These are phyloP conservation scores for Solanum chacoense DNA, from an alignment of 305 asterid genomes.

Conservation along the genomic window DNA sequence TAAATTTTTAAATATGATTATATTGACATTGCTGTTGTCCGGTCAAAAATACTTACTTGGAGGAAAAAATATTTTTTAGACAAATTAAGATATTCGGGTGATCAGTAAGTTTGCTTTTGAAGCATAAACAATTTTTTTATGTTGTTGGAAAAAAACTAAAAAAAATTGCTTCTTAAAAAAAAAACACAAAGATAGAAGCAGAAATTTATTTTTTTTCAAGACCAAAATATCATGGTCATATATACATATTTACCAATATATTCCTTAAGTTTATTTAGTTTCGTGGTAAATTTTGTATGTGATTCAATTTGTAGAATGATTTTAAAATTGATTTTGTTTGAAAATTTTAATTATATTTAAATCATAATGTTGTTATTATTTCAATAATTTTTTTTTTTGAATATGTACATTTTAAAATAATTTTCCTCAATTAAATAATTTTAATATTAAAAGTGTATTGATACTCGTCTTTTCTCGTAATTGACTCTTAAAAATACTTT, in stretches of 20 bases:
- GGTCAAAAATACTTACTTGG: too few species aligned
- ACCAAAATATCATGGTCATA: not conserved
- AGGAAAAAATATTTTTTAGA: too few species aligned
- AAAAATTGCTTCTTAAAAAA: not conserved
- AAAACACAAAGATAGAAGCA: too few species aligned
- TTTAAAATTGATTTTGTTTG: not conserved
- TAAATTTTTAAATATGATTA: not conserved
- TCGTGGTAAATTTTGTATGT: not conserved
- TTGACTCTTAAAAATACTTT: not conserved
- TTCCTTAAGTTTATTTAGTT: not conserved
- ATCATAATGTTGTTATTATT: not conserved
- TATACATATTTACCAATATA: too few species aligned
- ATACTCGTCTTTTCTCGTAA: too few species aligned
- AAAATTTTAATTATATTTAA: too few species aligned
- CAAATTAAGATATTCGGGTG: too few species aligned
- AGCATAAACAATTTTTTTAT: too few species aligned
- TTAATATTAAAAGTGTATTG: too few species aligned
- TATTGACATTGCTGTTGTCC: not conserved
- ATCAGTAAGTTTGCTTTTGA: too few species aligned
- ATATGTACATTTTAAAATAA: not conserved
- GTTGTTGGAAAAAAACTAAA: not conserved
- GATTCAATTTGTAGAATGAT: not conserved
- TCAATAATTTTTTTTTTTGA: too few species aligned
- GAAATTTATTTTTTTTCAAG: not conserved
- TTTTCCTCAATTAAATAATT: not conserved